phyloP scores from a whole-genome alignment of 2,329 filamentous ascomycete genomes.

The Arthrobotrys entomopaga region DNA sequence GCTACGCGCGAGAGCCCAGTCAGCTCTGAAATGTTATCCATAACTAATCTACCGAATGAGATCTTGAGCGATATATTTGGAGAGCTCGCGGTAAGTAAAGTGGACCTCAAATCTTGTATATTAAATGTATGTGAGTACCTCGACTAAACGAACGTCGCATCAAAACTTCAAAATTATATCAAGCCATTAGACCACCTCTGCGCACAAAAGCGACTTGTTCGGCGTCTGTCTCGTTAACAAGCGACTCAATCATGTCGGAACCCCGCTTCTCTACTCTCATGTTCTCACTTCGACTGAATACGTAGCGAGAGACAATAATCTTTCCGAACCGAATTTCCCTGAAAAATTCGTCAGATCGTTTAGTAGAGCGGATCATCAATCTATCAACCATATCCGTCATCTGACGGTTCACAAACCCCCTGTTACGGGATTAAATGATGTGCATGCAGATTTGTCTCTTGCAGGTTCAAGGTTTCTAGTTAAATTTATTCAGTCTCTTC shows the following conservation, averaged over 20 bases:
- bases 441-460: neutral
- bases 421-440: too few species aligned
- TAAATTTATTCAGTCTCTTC: neutral
- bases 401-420: neutral
- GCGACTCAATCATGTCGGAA: neutral
- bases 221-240: slow-evolving; percentile 6
- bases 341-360: neutral
- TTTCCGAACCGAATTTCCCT: neutral
- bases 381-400: neutral
- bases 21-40: neutral
- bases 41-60: slow-evolving; percentile 17
- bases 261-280: slow-evolving; percentile 13
- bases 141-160: too few species aligned
- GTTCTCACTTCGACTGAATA: neutral
- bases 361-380: neutral
- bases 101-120: too few species aligned
- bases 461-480: neutral
- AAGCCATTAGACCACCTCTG: neutral
- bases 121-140: too few species aligned
- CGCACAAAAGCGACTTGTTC: neutral
- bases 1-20: too few species aligned
- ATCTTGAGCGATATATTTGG: slow-evolving; percentile 7
- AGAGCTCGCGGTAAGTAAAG: slow-evolving; percentile 2
- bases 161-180: neutral
- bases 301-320: too few species aligned